Evolutionary conservation across 257 asterid species (phyloP).

Genomic region (Dorcoceras hygrometricum): DNA sequence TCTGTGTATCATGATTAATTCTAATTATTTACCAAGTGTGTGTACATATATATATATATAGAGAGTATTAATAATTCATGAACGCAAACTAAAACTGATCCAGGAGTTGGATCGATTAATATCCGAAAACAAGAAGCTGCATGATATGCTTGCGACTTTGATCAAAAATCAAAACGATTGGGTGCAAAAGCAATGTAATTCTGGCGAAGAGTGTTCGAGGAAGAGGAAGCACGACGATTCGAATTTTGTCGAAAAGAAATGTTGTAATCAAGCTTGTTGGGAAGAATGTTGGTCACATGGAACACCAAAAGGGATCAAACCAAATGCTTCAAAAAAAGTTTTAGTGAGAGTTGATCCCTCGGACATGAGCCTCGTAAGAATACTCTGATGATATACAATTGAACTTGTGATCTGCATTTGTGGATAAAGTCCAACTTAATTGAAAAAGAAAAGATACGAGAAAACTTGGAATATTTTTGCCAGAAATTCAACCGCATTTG

Average conservation of each 20-base stretch:
- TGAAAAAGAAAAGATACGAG: too few species aligned
- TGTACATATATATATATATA: not conserved
- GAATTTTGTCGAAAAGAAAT: conserved; percentile 1
- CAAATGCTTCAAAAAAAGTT: conserved; percentile 45
- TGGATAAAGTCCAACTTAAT: not conserved
- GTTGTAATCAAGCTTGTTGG: conserved; percentile 19
- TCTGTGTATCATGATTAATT: too few species aligned
- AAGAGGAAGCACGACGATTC: conserved; percentile 41
- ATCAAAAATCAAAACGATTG: conserved; percentile 39
- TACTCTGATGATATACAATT: not conserved
- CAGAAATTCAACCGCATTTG: not conserved
- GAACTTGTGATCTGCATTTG: not conserved
- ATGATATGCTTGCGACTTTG: conserved; percentile 33
- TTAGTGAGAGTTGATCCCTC: conserved; percentile 50
- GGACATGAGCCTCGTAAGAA: conserved; percentile 55
- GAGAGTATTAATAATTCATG: too few species aligned
- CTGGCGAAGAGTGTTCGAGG: conserved; percentile 27
- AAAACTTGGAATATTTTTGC: not conserved
- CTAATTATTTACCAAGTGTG: not conserved
- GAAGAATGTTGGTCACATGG: conserved; percentile 33
- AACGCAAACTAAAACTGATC: conserved; percentile 16
- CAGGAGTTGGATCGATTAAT: conserved; percentile 46
- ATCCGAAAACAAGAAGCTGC: conserved; percentile 58
- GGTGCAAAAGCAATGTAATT: conserved; percentile 22
- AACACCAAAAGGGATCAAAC: conserved; percentile 46